Base-by-base conservation (phyloP, 371 early-diverging fungal genomes). In the Mucor plumbeus region DNA sequence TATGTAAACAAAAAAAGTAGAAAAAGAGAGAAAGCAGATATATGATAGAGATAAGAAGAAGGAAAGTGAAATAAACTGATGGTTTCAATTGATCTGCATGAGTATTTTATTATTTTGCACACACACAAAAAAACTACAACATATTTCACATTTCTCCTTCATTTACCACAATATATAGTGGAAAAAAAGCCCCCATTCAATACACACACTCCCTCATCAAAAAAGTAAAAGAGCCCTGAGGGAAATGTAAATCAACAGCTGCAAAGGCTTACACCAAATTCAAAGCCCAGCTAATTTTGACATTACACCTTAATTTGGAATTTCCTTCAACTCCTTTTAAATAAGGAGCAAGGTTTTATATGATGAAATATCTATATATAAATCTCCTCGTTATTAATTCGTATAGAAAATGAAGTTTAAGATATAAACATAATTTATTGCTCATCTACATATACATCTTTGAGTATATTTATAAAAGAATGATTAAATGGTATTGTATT, bases 71-170 rank as follows among this genome's bases (percentile, higher is more conserved):
- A 47, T 53, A 38, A 14, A 48, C 17, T 33, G 38, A 38, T 50
- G 33, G 38, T 11, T 48, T 67, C 61, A 67, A 67, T 67, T 67
- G 67, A 67, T 67, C 61, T 67, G 66, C 66, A 65, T 65, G 31
- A 53, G 53, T 7, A 53, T 53, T 53, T 53, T 53, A 53, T 31
- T 53, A 53, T 53, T 53, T 53, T 31, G 53, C 40, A 48, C 38
- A 59, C 50, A 33, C 33, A 40, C 39, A 17, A 40, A 65, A 15
- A 65, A n/a, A 39, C 17, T 11, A 38, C 21, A 53, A 31, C 53
- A 53, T 53, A 53, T 53, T 53, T 53, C 26, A 53, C 31, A 31
- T 53, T 53, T 53, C 53, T 31, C 41, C 26, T 60, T 43, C 19
- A 26, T 21, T 59, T 13, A 10, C 34, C 38, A 57, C 39, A 57